Base-by-base conservation (phyloP, 139 green algal species). In the Nannochloris sp. region DNA sequence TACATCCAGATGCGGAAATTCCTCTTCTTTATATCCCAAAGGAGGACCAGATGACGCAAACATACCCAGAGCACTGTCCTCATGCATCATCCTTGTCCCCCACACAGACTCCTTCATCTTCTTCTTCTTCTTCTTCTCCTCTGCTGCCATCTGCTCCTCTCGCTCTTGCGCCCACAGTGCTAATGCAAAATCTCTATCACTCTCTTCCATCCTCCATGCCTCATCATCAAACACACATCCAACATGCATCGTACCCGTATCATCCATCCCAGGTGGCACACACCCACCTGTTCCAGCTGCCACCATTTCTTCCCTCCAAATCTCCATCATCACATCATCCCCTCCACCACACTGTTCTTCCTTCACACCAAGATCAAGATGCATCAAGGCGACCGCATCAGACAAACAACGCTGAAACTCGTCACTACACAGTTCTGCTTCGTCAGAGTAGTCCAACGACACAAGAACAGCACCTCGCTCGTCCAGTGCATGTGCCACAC, bases 361-460 rank as follows among this genome's bases (percentile, higher is more conserved):
- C 49, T 40, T 7, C 34, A 40, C 34, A 40, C 34, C 34, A 27
- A 27, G 24, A 40, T 11, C 34, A 40, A 40, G 34, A 40, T 40
- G 34, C 34, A 40, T 25, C 49, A 25, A 1, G 3, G 54, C 54
- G 15, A 61, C 54, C 5, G 54, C 54, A 44, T 61, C 54, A 51
- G 18, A n/a, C 29, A 61, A 18, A 18, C 18, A 61, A 3, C 18
- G 29, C n/a, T 51, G 16, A 44, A 61, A 61, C n/a, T 19, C 16
- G 18, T 19, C 29, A 19, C 54, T 61, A 19, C 54, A 61, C 16
- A 61, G 54, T 5, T 61, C 54, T 43, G 16, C 54, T n/a, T 31
- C 16, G 11, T 8, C 7, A 0, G 16, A n/a, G 15, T 43, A 61
- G 16, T 43, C 18, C 54, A 61, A n/a, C 29, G 54, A 61, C 54